Base-by-base conservation (phyloP, 768 basidiomycete genomes). In the Erythrobasidium yunnanense region DNA sequence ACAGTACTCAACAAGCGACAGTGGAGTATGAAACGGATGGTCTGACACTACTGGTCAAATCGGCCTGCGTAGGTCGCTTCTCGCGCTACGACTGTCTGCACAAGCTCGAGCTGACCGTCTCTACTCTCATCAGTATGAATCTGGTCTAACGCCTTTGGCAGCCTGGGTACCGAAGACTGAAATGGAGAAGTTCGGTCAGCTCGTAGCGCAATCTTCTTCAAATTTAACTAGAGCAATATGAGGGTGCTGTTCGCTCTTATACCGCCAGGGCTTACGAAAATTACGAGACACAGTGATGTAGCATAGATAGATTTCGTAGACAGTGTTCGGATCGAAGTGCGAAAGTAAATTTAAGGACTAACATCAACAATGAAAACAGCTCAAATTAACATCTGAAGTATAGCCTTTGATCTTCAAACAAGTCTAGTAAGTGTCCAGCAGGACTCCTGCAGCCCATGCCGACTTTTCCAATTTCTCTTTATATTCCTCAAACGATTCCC, bases 381-480 rank as follows among this genome's bases (percentile, higher is more conserved):
- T n/a, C n/a, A n/a, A n/a, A n/a, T n/a, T n/a, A n/a, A n/a, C n/a
- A n/a, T n/a, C n/a, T n/a, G n/a, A n/a, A n/a, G n/a, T n/a, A n/a
- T n/a, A n/a, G n/a, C n/a, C n/a, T n/a, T n/a, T n/a, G n/a, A n/a
- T n/a, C n/a, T n/a, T n/a, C n/a, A n/a, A n/a, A n/a, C n/a, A n/a
- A n/a, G n/a, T 63, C 30, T 32, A 63, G 30, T 63, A 63, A 25
- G 60, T 63, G 2, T 63, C 60, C n/a, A 63, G 25, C 13, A 55
- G 50, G 38, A 62, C 34, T 53, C 42, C 17, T 29, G 33, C 58
- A 4, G 66, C 71, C 91, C 91, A 96, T 1, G 80, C 74, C 70
- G 91, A 96, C 27, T 76, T 79, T 72, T 91, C 86, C 47, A 96
- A 83, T 56, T 80, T 80, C 6, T 84, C 81, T 68, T 79, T 81